Evolutionary conservation across 1,284 basidiomycete genomes (phyloP), one percentile per base, ranked within the genome.

Genomic region (Grifola frondosa): DNA sequence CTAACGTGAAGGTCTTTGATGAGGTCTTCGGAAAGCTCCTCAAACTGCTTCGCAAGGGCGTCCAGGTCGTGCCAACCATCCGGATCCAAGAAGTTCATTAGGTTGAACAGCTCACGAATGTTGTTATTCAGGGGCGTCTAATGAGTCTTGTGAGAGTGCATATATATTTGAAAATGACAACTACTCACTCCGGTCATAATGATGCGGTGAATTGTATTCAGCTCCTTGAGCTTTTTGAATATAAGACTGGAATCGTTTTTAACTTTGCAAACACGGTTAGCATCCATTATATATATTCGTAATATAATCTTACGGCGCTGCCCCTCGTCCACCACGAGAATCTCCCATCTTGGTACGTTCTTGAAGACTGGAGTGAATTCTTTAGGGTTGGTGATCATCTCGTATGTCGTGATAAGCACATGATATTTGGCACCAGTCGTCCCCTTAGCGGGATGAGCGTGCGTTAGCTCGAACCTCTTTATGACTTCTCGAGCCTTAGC

Each of bases 121-220:
- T 97, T 98, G 69, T 98, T 98, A 65, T 99, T 97, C 40, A 99
- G 68, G 2, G 96, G 96, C 1, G 97, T 98, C 78, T 94, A 60
- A 30, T 15, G 35, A 26, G 15, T 37, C 17, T 25, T 38, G 26
- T 12, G 20, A 21, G 10, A 45, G 40, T 20, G 17, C 8, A 16
- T 3, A 26, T 8, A 23, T 12, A 11, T 13, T 12, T 2, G 15
- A 3, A 24, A 11, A 9, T 1, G n/a, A 19, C 5, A n/a, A 12
- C 10, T 12, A 54, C 69, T 57, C 61, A 86, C 84, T 39, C 93
- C 94, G 13, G 95, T 97, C 78, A 98, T 88, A 40, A 98, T 84
- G 31, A 98, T 75, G 15, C 91, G 83, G 60, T 97, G 92, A 3
- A 80, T 71, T 24, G 78, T 80, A 24, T 84, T 85, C 41, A 98